These are phyloP conservation scores for Mycena latifolia DNA, from an alignment of 768 basidiomycete species.

Conservation along the genomic window DNA sequence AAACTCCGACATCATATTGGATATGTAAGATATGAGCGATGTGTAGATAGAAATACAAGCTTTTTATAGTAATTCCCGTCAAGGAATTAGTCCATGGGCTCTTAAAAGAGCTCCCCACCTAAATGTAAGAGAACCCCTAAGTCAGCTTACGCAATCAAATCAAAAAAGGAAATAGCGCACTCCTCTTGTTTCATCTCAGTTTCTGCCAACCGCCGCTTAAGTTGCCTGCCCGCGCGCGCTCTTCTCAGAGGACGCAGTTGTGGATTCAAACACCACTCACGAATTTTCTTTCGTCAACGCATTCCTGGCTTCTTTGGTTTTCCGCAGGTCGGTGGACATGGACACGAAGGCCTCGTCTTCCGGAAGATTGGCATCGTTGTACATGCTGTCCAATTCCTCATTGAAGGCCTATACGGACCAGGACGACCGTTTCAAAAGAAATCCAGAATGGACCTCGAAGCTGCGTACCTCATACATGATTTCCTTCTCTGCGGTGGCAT, in stretches of 20 bases:
- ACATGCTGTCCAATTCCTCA: conserved; percentile 94
- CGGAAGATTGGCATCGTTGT: conserved; percentile 85
- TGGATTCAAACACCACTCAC: conserved; percentile 57
- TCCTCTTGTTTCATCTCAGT: conserved; percentile 83
- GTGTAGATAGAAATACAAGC: conserved; percentile 30
- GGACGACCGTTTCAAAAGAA: conserved; percentile 1
- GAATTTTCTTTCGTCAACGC: conserved; percentile 82
- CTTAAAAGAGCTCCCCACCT: conserved; percentile 79
- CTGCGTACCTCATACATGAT: conserved; percentile 89
- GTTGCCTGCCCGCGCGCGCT: conserved; percentile 61
- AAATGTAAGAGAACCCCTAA: conserved; percentile 13
- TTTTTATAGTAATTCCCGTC: conserved; percentile 14
- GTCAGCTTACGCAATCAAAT: conserved; percentile 32
- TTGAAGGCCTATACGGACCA: conserved; percentile 80
- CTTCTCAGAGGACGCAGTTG: conserved; percentile 10
- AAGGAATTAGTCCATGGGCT: conserved; percentile 59
- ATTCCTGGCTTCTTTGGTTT: conserved; percentile 84
- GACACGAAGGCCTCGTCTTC: conserved; percentile 87
- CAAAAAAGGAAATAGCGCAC: conserved; percentile 59
- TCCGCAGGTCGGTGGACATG: conserved; percentile 77
- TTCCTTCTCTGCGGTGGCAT: conserved; percentile 89
- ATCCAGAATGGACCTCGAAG: neutral
- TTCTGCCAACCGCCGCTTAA: conserved; percentile 79
- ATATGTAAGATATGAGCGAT: conserved; percentile 23
- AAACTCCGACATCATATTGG: neutral